phyloP scores from a whole-genome alignment of 331 rosid genomes.

The Prunus yedoensis region DNA sequence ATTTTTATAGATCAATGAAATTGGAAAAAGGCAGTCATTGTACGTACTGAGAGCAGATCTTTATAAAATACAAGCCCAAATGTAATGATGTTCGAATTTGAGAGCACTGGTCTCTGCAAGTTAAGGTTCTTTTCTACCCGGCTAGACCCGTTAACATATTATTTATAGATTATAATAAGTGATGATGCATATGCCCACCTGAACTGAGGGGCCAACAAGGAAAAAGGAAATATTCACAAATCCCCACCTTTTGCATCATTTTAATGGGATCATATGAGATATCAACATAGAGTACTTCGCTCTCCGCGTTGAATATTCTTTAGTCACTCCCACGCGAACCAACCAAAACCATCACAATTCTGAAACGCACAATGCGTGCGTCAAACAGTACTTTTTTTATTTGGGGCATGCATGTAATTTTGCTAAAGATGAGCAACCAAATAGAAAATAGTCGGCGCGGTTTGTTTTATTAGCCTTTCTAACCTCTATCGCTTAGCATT shows the following conservation, averaged over 20 bases:
- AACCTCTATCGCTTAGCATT: background rate
- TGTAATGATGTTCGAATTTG: accelerated
- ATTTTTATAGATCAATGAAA: background rate
- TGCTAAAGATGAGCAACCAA: background rate
- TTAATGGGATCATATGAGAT: no score
- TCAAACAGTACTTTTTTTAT: background rate
- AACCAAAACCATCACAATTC: background rate
- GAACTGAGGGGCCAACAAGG: no score
- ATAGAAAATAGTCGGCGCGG: background rate
- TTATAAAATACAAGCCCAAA: background rate
- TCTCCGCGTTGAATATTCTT: constrained; percentile 8
- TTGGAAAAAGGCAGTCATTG: background rate
- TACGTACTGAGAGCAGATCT: background rate
- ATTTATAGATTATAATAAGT: no score
- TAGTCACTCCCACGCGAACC: no score
- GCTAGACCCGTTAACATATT: no score
- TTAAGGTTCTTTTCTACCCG: accelerated
- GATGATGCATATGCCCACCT: no score
- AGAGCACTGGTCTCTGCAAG: no score
- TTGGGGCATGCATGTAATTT: background rate
- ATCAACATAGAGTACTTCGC: background rate
- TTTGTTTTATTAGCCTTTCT: background rate
- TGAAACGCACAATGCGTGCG: constrained; percentile 2
- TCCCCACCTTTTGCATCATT: no score
- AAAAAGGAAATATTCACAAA: no score